Evolutionary conservation across 768 basidiomycete genomes (phyloP).

Genomic region (Amanita rimosa): DNA sequence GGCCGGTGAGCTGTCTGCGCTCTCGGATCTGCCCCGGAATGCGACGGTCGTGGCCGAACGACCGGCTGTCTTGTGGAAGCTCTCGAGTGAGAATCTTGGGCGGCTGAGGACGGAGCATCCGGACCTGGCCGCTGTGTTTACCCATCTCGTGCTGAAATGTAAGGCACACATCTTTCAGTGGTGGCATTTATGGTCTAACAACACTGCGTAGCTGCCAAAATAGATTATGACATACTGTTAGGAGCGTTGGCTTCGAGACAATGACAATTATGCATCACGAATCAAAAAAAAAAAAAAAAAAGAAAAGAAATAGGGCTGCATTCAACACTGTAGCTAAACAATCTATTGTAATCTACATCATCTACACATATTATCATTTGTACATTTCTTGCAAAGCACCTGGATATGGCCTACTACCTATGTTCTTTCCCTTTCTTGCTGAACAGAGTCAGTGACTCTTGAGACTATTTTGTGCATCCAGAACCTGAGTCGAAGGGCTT

Average conservation of each 20-base stretch:
- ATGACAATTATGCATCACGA: too few relatives aligned
- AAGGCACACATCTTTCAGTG: constrained; percentile 10
- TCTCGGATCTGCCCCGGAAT: constrained; percentile 73
- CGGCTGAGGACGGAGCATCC: constrained; percentile 60
- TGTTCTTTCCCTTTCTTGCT: constrained; percentile 56
- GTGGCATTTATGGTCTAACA: constrained; percentile 23
- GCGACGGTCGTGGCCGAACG: constrained; percentile 77
- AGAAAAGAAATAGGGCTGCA: neutral
- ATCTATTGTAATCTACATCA: neutral
- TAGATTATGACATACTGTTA: constrained; percentile 53
- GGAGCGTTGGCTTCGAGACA: constrained; percentile 31
- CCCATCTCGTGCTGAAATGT: constrained; percentile 69
- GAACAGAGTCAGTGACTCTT: constrained; percentile 10
- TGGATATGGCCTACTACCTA: constrained; percentile 65
- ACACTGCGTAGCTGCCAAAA: constrained; percentile 43
- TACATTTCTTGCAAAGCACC: constrained; percentile 29
- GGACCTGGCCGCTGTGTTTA: constrained; percentile 50
- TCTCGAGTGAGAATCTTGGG: constrained; percentile 47
- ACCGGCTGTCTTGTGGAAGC: constrained; percentile 70
- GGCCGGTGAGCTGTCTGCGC: constrained; percentile 82
- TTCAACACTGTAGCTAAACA: neutral
- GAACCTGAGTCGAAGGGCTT: constrained; percentile 57
- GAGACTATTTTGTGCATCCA: constrained; percentile 11
- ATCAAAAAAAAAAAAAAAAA: neutral
- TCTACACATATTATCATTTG: constrained; percentile 1